Evolutionary conservation across 306 rosid genomes (phyloP), one percentile per base, ranked within the genome.

Genomic region (Sphenostylis stenocarpa): DNA sequence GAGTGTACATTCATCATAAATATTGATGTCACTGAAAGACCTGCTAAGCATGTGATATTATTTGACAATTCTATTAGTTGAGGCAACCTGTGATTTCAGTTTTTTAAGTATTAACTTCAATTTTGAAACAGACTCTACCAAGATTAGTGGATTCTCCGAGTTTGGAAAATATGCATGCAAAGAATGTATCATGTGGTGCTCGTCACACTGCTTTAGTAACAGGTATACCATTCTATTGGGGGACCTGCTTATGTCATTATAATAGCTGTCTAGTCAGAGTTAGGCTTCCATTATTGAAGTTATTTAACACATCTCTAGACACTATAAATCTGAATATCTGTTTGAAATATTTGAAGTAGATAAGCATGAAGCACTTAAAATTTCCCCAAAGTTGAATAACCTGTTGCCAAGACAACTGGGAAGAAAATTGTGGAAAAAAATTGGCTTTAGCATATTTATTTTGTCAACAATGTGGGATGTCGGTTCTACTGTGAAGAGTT

Each of bases 121-220:
- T 82, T 70, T 73, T 51, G 75, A 64, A 71, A 58, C 91, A 94
- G 97, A 90, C 89, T 68, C 78, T 94, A 28, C 98, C 97, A 16
- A 88, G 88, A 69, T 91, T 94, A 67, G 69, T 91, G 73, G 98
- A 94, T 6, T 86, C 89, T 77, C 91, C 96, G 23, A 83, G 89
- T 84, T 81, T 94, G 89, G 98, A 94, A 83, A 92, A 91, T 83
- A 4, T 15, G 28, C 76, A 86, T 4, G 97, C 85, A 33, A 89
- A 87, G 87, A 79, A 38, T 48, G 70, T 94, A 39, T 91, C 98
- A 62, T 94, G 98, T 52, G 98, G 98, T 57, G 96, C 98, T 61
- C 98, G 98, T 52, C 98, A 94, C 81, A 90, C 88, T 84, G 90
- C 95, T 77, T 69, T 89, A 62, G 73, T 91, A 77, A 87, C 98